phyloP scores from a whole-genome alignment of 2,329 filamentous ascomycete genomes.

The Calonectria honghensis region DNA sequence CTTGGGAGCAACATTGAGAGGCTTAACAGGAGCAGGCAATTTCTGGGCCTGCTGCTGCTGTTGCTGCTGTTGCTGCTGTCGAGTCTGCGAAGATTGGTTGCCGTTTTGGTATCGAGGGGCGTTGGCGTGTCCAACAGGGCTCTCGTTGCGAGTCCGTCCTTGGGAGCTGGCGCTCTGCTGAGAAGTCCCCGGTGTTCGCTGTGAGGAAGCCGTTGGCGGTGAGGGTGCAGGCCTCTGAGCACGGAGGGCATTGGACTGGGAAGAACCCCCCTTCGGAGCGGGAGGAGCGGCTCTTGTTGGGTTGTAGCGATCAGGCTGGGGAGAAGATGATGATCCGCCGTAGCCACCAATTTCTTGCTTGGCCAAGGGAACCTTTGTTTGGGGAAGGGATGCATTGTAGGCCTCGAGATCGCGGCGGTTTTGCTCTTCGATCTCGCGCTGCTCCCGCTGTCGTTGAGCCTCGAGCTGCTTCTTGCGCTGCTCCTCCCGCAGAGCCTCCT shows the following conservation, averaged over 20 bases:
- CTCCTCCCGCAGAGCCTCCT: slow-evolving; percentile 72
- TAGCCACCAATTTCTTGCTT: slow-evolving; percentile 90
- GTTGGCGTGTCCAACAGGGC: slow-evolving; percentile 66
- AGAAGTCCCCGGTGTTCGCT: slow-evolving; percentile 68
- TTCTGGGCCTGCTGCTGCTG: slow-evolving; percentile 65
- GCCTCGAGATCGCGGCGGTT: slow-evolving; percentile 86
- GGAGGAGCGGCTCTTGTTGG: slow-evolving; percentile 89
- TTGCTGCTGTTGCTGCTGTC: slow-evolving; percentile 63
- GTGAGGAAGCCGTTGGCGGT: slow-evolving; percentile 65
- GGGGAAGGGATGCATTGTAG: slow-evolving; percentile 92
- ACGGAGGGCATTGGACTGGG: slow-evolving; percentile 73
- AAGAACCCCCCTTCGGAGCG: slow-evolving; percentile 75
- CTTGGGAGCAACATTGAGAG: slow-evolving; percentile 85
- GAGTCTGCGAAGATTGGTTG: slow-evolving; percentile 71
- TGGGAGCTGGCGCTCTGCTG: slow-evolving; percentile 70
- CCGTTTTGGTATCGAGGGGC: slow-evolving; percentile 76
- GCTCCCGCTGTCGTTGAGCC: slow-evolving; percentile 69
- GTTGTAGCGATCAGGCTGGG: slow-evolving; percentile 84
- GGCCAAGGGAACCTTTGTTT: slow-evolving; percentile 85
- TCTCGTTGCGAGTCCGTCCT: slow-evolving; percentile 68
- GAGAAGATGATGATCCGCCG: slow-evolving; percentile 60
- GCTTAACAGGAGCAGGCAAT: slow-evolving; percentile 81
- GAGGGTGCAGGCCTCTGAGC: slow-evolving; percentile 91
- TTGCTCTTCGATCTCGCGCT: slow-evolving; percentile 78
- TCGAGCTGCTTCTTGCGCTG: slow-evolving; percentile 78